A percentile compares a stretch with the other conserved stretches of the same genome.
Conservation (phyloP, 768 basidiomycete species). For the Kockovaella imperatae region DNA sequence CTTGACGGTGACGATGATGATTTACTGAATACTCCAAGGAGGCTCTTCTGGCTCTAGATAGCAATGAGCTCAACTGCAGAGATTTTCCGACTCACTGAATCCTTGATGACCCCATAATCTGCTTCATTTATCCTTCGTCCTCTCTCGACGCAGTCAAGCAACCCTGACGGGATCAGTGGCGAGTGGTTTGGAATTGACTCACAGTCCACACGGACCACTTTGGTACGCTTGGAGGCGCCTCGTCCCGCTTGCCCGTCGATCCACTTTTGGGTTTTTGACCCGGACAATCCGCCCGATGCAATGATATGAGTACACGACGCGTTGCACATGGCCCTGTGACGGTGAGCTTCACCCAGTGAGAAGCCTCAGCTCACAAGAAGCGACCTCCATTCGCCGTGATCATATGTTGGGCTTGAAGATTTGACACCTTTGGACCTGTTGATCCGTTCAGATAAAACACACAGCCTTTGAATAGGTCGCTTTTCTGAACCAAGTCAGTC, state of each 20-base stretch:
- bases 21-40: slow-evolving; percentile 22
- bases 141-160: slow-evolving; percentile 30
- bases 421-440: slow-evolving; percentile 32
- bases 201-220: slow-evolving; percentile 37
- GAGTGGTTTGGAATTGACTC: slow-evolving; percentile 4
- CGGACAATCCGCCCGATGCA: slow-evolving; percentile 30
- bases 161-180: slow-evolving; percentile 14
- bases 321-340: slow-evolving; percentile 18
- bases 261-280: slow-evolving; percentile 37
- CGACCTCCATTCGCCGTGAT: slow-evolving; percentile 34
- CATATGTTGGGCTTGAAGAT: slow-evolving; percentile 34
- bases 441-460: slow-evolving; percentile 38
- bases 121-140: slow-evolving; percentile 27
- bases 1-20: slow-evolving; percentile 54
- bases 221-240: slow-evolving; percentile 23
- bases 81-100: slow-evolving; percentile 21
- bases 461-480: slow-evolving; percentile 23
- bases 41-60: slow-evolving; percentile 19
- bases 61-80: not conserved
- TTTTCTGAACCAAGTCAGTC: slow-evolving; percentile 5
- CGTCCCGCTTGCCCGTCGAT: slow-evolving; percentile 31
- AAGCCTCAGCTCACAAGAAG: slow-evolving; percentile 18
- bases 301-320: slow-evolving; percentile 36
- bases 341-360: not conserved
- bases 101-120: slow-evolving; percentile 28